Evolutionary conservation across 73 alveolate species (phyloP), one percentile per base, ranked within the genome.

Genomic region (Effrenium voratum): DNA sequence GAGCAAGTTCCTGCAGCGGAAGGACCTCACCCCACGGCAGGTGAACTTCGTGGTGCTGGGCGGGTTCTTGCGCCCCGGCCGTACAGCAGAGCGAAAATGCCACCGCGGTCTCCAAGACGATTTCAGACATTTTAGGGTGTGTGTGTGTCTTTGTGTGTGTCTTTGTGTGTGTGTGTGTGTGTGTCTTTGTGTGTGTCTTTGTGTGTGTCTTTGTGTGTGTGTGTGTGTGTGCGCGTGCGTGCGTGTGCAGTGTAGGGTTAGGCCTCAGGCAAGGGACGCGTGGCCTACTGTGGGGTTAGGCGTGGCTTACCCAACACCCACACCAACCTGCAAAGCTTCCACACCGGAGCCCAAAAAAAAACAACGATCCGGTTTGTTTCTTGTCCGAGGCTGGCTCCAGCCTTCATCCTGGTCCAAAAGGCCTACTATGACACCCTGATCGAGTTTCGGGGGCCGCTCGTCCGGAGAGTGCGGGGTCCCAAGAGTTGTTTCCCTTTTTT

Each of bases 361-460:
- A 13, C 68, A 55, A 55, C 32, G 24, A 55, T 28, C 3, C 68
- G 24, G 68, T 1, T 41, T 66, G 41, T 66, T 36, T 2, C 79
- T 32, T 66, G 32, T 26, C 26, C 36, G 32, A 90, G 96, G 97
- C 44, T 90, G 43, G 97, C 97, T 6, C 97, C 97, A 22, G 55
- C 47, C 3, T 68, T 90, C 13, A 90, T 90, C 75, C 97, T 90
- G 32, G 47, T 90, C 76, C 97, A 90, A 75, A 90, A 90, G 80
- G 85, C 97, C 57, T 90, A 90, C 87, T 90, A 90, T 34, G 97
- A 90, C 97, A 90, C 97, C 57, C 75, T 90, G 75, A 90, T 90
- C 75, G 97, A 90, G 76, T 90, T 68, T n/a, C 72, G 97, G 6
- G 97, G 87, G 97, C n/a, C 15, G 28, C 87, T 41, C n/a, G 84